These are phyloP conservation scores for Nicotiana otophora DNA, from an alignment of 257 asterid genomes.

Conservation along the genomic window DNA sequence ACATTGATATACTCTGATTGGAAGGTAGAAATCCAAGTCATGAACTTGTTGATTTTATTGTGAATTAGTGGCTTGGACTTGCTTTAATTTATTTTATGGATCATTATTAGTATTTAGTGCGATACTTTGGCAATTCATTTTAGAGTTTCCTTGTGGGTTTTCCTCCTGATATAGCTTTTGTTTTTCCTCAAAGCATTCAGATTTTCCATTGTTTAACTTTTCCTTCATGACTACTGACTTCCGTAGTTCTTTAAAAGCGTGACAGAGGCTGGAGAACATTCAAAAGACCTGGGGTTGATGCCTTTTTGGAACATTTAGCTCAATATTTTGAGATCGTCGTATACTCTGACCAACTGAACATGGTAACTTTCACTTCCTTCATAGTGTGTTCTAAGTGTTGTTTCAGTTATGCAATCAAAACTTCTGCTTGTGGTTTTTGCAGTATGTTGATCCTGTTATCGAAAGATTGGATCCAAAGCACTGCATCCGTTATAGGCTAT, in stretches of 20 bases:
- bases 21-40: constrained; percentile 43
- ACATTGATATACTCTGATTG: constrained; percentile 81
- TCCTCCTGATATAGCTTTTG: not conserved
- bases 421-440: constrained; percentile 23
- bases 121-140: not conserved
- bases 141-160: not conserved
- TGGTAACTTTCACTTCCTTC: constrained; percentile 35
- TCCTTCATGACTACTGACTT: constrained; percentile 4
- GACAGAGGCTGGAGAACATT: constrained; percentile 96
- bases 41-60: not conserved
- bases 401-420: constrained; percentile 3
- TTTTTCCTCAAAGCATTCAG: not conserved
- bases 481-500: constrained; percentile 62
- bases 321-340: constrained; percentile 74
- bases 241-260: constrained; percentile 44
- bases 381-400: not conserved
- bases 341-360: constrained; percentile 61
- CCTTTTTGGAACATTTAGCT: constrained; percentile 77
- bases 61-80: not conserved
- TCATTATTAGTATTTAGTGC: not conserved
- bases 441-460: constrained; percentile 83
- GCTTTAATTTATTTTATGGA: not conserved
- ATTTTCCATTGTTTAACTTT: not conserved
- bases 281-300: constrained; percentile 97
- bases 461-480: constrained; percentile 76